Conservation (phyloP, 2,329 filamentous ascomycete genomes). For the Claviceps monticola region DNA sequence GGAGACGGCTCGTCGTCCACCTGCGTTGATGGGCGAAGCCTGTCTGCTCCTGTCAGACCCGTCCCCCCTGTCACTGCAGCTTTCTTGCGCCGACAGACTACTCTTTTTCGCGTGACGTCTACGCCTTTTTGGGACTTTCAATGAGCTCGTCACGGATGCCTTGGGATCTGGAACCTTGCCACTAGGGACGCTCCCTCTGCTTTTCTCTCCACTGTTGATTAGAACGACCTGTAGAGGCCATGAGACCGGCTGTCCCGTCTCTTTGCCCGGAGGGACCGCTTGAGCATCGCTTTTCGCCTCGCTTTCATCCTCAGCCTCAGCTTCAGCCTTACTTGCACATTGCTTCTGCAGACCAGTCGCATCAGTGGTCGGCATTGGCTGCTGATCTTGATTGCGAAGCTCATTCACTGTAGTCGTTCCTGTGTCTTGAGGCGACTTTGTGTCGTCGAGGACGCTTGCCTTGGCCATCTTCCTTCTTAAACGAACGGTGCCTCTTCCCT, state of each 20-base stretch:
- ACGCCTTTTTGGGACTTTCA: constrained; percentile 1
- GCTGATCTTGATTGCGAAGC: neutral
- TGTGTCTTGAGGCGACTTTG: neutral
- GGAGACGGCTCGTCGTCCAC: neutral
- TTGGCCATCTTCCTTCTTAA: neutral
- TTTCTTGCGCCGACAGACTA: neutral
- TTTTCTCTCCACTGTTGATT: neutral
- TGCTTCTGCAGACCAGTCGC: neutral
- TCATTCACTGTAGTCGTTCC: neutral
- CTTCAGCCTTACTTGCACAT: neutral
- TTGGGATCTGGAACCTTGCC: neutral
- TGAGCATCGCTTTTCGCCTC: neutral
- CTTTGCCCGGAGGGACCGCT: neutral
- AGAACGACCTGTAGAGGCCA: neutral
- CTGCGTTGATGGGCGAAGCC: neutral
- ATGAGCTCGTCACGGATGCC: neutral
- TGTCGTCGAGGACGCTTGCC: neutral
- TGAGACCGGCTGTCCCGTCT: neutral
- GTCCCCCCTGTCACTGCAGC: neutral
- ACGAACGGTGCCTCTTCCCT: constrained; percentile 1
- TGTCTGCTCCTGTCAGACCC: neutral
- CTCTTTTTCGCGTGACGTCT: neutral
- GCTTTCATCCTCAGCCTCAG: too few relatives aligned
- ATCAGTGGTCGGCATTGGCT: neutral
- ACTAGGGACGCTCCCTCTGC: neutral